Evolutionary conservation across 768 basidiomycete species (phyloP).

Genomic region (Russula griseocarnosa): DNA sequence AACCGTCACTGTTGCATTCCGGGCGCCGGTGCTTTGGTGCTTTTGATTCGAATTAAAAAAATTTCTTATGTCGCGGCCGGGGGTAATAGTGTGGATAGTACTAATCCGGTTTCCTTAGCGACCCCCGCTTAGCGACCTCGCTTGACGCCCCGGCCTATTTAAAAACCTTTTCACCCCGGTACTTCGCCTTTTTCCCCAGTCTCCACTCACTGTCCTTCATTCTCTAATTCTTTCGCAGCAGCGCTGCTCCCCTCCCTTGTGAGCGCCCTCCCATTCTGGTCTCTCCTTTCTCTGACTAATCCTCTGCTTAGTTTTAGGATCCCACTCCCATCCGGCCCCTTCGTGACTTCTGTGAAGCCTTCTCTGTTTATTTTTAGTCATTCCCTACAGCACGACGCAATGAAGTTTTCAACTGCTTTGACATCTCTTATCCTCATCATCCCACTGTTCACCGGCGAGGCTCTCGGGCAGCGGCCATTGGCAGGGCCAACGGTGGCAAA

Average conservation of each 20-base stretch:
- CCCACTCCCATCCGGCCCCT: conserved; percentile 37
- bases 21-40: conserved; percentile 12
- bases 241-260: conserved; percentile 44
- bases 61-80: not conserved
- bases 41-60: conserved; percentile 20
- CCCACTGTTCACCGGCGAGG: conserved; percentile 15
- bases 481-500: conserved; percentile 5
- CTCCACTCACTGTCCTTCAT: conserved; percentile 31
- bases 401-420: conserved; percentile 26
- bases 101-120: conserved; percentile 14
- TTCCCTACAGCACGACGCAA: conserved; percentile 17
- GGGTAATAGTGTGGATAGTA: not conserved
- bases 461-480: conserved; percentile 5
- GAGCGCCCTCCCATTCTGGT: conserved; percentile 27
- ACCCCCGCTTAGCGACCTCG: not conserved
- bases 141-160: not conserved
- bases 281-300: not conserved
- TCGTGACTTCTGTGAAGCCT: conserved; percentile 49
- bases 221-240: conserved; percentile 42
- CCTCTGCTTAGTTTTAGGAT: conserved; percentile 33
- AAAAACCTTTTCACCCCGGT: not conserved
- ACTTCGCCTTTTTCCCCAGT: not conserved
- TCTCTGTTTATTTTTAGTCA: conserved; percentile 5
- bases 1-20: not conserved
- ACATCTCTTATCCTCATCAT: conserved; percentile 13